Percentiles rank a stretch among this genome's conserved stretches.
These are phyloP conservation scores for Eremomyces bilateralis DNA, from an alignment of 495 filamentous ascomycete species.

Conservation along the genomic window DNA sequence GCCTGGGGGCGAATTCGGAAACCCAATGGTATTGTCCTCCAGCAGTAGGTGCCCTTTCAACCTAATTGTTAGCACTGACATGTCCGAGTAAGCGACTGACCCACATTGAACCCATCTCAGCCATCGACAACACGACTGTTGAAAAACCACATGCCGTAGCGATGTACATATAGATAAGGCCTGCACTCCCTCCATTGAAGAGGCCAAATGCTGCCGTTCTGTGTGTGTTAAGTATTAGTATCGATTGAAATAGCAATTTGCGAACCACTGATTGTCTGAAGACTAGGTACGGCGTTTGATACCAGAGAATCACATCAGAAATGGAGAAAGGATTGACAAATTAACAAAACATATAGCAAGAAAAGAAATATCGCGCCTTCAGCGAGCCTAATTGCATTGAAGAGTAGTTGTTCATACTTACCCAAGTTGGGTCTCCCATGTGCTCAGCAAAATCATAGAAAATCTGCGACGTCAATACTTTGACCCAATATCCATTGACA, in stretches of 20 bases:
- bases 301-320: too few species aligned
- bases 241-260: too few species aligned
- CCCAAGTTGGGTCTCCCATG: constrained; percentile 12
- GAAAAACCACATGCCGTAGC: constrained; percentile 7
- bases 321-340: too few species aligned
- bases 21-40: constrained; percentile 21
- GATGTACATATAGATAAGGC: constrained; percentile 14
- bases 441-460: constrained; percentile 9
- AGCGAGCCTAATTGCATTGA: too few species aligned
- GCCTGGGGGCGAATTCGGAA: constrained; percentile 15
- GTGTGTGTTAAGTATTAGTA: too few species aligned
- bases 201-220: constrained; percentile 8
- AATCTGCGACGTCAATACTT: too few species aligned
- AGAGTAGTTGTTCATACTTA: too few species aligned
- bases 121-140: constrained; percentile 9
- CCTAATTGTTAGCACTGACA: neutral
- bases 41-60: constrained; percentile 10
- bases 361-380: too few species aligned
- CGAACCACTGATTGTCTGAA: too few species aligned
- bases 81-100: constrained; percentile 5
- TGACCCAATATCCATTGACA: too few species aligned
- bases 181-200: constrained; percentile 16
- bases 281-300: too few species aligned
- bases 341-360: too few species aligned
- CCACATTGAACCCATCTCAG: constrained; percentile 8